Evolutionary conservation across 208 protist genomes (phyloP).

Genomic region (Leishmania amazonensis): DNA sequence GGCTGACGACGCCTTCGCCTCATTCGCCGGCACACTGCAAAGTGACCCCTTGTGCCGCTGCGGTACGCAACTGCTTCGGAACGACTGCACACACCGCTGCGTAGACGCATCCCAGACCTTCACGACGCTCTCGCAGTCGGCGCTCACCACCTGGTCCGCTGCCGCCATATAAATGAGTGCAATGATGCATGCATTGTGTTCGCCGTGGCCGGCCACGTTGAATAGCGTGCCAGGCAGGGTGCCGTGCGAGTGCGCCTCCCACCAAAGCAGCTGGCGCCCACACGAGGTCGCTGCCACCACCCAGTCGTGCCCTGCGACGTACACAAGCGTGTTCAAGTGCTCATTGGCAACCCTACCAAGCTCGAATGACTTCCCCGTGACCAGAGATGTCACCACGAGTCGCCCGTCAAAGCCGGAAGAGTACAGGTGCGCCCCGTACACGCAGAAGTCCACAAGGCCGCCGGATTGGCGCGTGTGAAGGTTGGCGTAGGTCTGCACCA

Average conservation of each 20-base stretch:
- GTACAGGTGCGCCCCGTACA: constrained; percentile 48
- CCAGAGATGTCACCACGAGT: constrained; percentile 46
- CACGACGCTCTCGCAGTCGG: constrained; percentile 63
- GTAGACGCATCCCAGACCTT: constrained; percentile 87
- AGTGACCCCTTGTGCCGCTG: neutral
- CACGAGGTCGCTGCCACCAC: constrained; percentile 38
- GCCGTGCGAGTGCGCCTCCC: constrained; percentile 55
- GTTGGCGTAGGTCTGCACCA: constrained; percentile 32
- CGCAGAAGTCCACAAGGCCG: constrained; percentile 70
- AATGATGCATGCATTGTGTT: constrained; percentile 46
- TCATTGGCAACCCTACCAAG: constrained; percentile 17
- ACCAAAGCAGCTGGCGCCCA: constrained; percentile 44
- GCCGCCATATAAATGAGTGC: constrained; percentile 54
- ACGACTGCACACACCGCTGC: constrained; percentile 74
- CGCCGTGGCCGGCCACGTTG: constrained; percentile 29
- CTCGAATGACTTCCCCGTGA: constrained; percentile 32
- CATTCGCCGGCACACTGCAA: neutral
- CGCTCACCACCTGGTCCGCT: constrained; percentile 70
- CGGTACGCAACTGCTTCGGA: constrained; percentile 28
- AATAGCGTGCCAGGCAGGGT: constrained; percentile 43
- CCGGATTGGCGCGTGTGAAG: constrained; percentile 53
- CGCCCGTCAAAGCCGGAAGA: constrained; percentile 69
- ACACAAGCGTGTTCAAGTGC: constrained; percentile 28
- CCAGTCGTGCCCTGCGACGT: constrained; percentile 15
- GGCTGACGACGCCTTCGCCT: neutral